Base-by-base conservation (phyloP, 225 moss, liverwort and hornwort species). In the Physcomitrium patens region DNA sequence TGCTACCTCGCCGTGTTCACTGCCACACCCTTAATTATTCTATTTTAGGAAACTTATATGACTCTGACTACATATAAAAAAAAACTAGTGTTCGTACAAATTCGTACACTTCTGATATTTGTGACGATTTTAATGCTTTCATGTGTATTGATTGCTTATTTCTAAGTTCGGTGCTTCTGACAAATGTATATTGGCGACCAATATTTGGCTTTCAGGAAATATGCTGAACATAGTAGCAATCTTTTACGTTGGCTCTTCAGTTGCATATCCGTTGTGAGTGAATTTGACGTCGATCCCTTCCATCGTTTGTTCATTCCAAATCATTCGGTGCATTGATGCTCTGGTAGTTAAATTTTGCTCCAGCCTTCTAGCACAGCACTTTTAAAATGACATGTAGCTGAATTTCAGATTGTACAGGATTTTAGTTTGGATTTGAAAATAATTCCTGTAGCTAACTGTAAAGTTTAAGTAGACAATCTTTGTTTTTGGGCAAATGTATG, bases 191-290 rank as follows among this genome's bases (percentile, higher is more conserved):
- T 14, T 55, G 48, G 18, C 42, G 57, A 37, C 37, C 51, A 28
- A 27, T 68, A 11, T 50, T 50, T 59, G 67, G 67, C 14, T 58
- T 69, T 49, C 87, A 92, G 92, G 90, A 57, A 92, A 92, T 68
- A 71, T 86, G 43, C 66, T 92, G 42, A 90, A 85, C 81, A 82
- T 89, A 63, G 50, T 85, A 67, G 92, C 92, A 22, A 76, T 90
- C 60, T 70, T 68, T 63, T 86, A 86, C 73, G 76, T 90, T 67
- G 83, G 92, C 78, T 90, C 79, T 70, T 65, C 88, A 0, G 68
- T 89, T 67, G 90, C 90, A n/a, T 89, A 89, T 70, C 88, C 92
- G 24, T 76, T 92, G 90, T 92, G 76, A 86, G 92, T 73, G 45
- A 52, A 61, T 5, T 65, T 63, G 58, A 54, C 43, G 64, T 59